Evolutionary conservation across 2,329 filamentous ascomycete species (phyloP).

Genomic region (Emergomyces orientalis): DNA sequence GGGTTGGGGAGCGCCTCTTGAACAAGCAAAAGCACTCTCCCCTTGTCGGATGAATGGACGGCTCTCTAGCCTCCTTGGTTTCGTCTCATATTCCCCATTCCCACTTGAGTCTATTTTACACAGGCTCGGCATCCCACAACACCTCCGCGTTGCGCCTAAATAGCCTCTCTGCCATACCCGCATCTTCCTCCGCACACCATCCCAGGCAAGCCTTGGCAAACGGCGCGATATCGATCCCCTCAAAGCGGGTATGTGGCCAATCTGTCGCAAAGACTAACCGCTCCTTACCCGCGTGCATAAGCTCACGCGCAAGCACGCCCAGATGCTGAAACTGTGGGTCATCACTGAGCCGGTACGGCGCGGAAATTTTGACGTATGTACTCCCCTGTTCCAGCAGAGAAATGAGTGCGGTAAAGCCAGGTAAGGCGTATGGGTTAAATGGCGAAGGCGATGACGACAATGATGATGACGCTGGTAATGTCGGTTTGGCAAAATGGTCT

Average conservation of each 20-base stretch:
- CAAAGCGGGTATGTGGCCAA: constrained; percentile 56
- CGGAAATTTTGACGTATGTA: constrained; percentile 52
- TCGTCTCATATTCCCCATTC: background rate
- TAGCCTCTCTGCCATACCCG: constrained; percentile 39
- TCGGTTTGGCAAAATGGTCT: constrained; percentile 51
- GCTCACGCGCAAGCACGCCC: constrained; percentile 41
- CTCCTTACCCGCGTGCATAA: constrained; percentile 39
- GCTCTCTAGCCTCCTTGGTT: background rate
- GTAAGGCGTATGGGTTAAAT: constrained; percentile 38
- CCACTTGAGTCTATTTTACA: background rate
- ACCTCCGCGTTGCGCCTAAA: constrained; percentile 50
- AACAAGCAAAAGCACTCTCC: background rate
- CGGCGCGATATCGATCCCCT: constrained; percentile 46
- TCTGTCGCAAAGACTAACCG: constrained; percentile 52
- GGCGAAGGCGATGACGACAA: constrained; percentile 7
- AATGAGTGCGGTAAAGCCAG: constrained; percentile 43
- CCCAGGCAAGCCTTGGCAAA: constrained; percentile 47
- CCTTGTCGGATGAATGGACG: no score
- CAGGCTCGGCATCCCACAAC: constrained; percentile 33
- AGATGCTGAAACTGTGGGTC: constrained; percentile 39
- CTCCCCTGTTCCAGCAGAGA: constrained; percentile 39
- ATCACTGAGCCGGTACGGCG: constrained; percentile 47
- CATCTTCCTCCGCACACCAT: constrained; percentile 42
- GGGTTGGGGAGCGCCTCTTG: background rate
- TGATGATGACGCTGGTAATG: constrained; percentile 22